Evolutionary conservation across 768 basidiomycete species (phyloP), one percentile per base, ranked within the genome.

Genomic region (Kwoniella dejecticola): DNA sequence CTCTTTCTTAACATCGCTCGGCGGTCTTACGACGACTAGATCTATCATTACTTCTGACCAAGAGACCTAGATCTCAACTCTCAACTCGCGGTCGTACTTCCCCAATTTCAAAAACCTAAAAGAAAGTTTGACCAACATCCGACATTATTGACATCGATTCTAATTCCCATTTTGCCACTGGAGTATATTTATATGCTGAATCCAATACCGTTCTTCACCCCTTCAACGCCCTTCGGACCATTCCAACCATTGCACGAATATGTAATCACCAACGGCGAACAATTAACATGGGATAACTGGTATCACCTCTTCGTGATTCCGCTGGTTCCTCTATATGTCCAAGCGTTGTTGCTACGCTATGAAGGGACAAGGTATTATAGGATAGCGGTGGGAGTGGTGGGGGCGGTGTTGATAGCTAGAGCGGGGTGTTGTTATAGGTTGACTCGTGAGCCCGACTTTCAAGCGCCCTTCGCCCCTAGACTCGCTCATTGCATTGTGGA

Each of bases 171-270:
- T 45, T 45, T 45, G 44, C 44, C 44, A 45, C 46, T 36, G 7
- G 15, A 36, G 15, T 15, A 7, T 36, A 36, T 7, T 7, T 36
- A 36, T 36, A 36, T 36, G 15, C 48, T 31, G 17, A 50, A 24
- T 6, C 11, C 48, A 13, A 31, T 50, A 19, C 42, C 38, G 24
- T 38, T 50, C 46, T 62, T 62, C 44, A 47, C 44, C 6, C 17
- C 52, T 10, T 40, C 52, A 40, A 55, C 46, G 21, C 64, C 70
- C 2, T 75, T 61, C 36, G 73, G 73, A 8, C 60, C 53, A 4
- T 62, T 75, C 1, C 38, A 66, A 26, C 45, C 55, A 19, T 27
- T 75, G 8, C 71, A 72, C 53, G 38, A 58, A 30, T 62, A 72
- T 40, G 63, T 64, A 45, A 21, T 75, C 24, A 23, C 19, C 15